Base-by-base conservation (phyloP, 2,329 filamentous ascomycete species). In the Paraphaeosphaeria minitans region DNA sequence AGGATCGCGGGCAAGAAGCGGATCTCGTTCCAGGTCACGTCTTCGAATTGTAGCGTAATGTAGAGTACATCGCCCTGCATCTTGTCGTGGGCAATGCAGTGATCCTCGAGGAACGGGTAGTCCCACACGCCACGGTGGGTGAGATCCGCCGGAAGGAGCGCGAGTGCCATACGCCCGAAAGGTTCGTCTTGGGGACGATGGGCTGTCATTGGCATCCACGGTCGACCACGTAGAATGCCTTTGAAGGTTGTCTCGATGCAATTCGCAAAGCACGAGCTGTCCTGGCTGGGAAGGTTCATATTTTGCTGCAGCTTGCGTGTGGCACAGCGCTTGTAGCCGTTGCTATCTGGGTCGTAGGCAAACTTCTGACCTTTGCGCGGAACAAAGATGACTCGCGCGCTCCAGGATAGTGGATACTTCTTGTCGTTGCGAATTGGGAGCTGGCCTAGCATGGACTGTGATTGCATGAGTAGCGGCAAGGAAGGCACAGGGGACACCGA, bases 81-180 rank as follows among this genome's bases (percentile, higher is more conserved):
- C 62, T 79, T 78, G 64, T 79, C 76, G 61, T 77, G 75, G 10
- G 75, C 72, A 45, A 78, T 74, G 58, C 77, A 79, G 57, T 78
- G 75, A 33, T 77, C 71, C 39, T 78, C 76, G 24, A 79, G 65
- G 57, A 78, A 79, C 3, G 71, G 67, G 46, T 76, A 75, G 52
- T 78, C 74, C 77, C 77, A 79, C 3, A 77, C 67, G 43, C 69
- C 66, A n/a, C 69, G 68, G 46, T 73, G 66, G 35, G 71, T 59
- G 41, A 75, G 67, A 41, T 77, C 72, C 19, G 67, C 64, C 1
- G 74, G 70, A 1, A 79, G 68, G 24, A 71, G 62, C 3, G 67
- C 66, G 1, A 79, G 71, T n/a, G 72, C 71, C 69, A 78, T 78
- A 43, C 74, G 74, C 35, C 74, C 74, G 53, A 76, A 76, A 0